Evolutionary conservation across 192 early-diverging fungal species (phyloP), one percentile per base, ranked within the genome.

Genomic region (Phycomyces blakesleeanus): DNA sequence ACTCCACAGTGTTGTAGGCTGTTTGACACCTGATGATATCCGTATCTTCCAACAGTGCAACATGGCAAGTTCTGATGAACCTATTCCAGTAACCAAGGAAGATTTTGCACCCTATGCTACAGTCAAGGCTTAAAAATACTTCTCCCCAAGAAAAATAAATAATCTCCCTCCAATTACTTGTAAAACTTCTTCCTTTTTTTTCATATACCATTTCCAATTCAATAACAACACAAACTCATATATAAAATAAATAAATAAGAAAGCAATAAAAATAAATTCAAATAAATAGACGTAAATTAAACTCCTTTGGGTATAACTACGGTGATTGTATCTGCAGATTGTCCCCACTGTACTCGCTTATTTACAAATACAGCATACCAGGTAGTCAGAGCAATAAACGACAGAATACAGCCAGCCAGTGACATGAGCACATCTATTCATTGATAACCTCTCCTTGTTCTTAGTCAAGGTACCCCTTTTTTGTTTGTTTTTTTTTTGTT

Each of bases 291-390:
- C 7, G 29, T 34, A 34, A 34, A 34, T 61, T 59, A 82, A 21
- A 71, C 71, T 38, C 81, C 81, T 62, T 82, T 82, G 26, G 76
- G 76, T 11, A 78, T 69, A 25, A 80, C 77, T 2, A 83, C 82
- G 0, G 79, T 81, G 8, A 83, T 51, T 15, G 20, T 62, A 27
- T 90, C 89, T 0, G 79, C 87, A 16, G 74, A 53, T 14, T 49
- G 60, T 0, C 89, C 89, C 87, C 86, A 90, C 3, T 51, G 21
- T 52, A 78, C 73, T 21, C 89, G 78, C 27, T 82, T 63, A 52
- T 79, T 82, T 25, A 87, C 76, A 71, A 77, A 90, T 12, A 89
- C 51, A 15, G 70, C 75, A 54, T 82, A 81, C 89, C 89, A 90
- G 14, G 66, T 71, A 11, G 81, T 64, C 18, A 83, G 61, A 5